Conservation (phyloP, 2,329 filamentous ascomycete species). For the Scolecobasidium constrictum region DNA sequence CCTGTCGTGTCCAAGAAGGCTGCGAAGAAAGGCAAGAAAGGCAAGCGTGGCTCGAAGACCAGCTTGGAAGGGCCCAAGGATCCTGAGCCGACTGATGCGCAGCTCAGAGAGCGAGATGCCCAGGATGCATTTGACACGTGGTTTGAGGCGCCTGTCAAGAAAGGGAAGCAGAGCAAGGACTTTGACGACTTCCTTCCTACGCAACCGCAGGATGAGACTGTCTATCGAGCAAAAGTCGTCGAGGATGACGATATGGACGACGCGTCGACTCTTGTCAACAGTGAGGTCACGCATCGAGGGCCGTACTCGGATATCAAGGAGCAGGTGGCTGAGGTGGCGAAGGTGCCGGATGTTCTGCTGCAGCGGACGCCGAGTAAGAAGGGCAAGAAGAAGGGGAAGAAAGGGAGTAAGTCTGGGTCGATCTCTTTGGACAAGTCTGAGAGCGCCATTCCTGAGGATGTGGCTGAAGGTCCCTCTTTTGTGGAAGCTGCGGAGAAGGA, state of each 20-base stretch:
- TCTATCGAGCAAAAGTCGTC: neutral
- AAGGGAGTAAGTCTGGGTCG: conserved; percentile 13
- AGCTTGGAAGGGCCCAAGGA: neutral
- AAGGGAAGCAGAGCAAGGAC: conserved; percentile 13
- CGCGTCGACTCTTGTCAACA: neutral
- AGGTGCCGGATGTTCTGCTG: conserved; percentile 1
- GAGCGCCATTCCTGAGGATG: neutral
- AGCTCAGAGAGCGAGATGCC: conserved; percentile 6
- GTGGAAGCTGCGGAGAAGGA: neutral
- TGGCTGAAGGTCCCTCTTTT: neutral
- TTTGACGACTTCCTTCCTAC: neutral
- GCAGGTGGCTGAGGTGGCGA: neutral
- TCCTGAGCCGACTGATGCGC: neutral
- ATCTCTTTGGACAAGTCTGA: neutral
- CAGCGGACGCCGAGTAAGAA: conserved; percentile 4
- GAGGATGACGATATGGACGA: neutral
- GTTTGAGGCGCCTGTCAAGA: conserved; percentile 14
- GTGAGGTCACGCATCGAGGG: neutral
- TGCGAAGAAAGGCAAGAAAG: conserved; percentile 20
- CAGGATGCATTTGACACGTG: conserved; percentile 6
- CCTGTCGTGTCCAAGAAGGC: conserved; percentile 8
- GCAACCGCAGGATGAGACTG: neutral
- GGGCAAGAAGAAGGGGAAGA: conserved; percentile 28
- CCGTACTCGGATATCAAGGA: neutral
- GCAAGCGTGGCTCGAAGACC: conserved; percentile 9